Conservation (phyloP, 768 basidiomycete species). For the Gyrodon lividus region DNA sequence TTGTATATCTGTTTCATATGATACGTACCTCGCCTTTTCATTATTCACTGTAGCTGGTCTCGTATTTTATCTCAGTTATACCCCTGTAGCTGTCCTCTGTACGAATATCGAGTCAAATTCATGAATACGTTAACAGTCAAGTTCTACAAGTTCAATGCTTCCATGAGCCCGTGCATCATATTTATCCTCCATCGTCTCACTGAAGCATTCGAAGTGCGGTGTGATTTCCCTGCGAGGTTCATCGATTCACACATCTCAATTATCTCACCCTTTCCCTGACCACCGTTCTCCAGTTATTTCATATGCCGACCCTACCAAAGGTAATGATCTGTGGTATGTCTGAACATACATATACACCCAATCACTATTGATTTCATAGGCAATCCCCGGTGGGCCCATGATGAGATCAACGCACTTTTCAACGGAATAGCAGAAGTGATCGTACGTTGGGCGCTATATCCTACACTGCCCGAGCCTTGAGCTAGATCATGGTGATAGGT, state of each 20-base stretch:
- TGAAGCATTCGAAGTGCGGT: background rate
- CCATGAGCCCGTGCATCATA: background rate
- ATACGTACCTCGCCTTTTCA: background rate
- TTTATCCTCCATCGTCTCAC: background rate
- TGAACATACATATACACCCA: background rate
- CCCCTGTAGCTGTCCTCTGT: background rate
- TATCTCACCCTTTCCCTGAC: background rate
- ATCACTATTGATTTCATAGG: slow-evolving; percentile 36
- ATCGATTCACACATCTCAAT: background rate
- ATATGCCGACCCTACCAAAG: slow-evolving; percentile 17
- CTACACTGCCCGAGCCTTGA: background rate
- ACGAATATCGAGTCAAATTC: background rate
- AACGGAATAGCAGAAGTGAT: slow-evolving; percentile 69
- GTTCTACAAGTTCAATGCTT: too few relatives aligned
- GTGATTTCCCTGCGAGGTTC: background rate
- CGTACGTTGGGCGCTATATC: slow-evolving; percentile 46
- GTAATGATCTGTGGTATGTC: slow-evolving; percentile 32
- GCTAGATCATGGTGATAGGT: slow-evolving; percentile 4
- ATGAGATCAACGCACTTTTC: slow-evolving; percentile 63
- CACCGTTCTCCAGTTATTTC: too few relatives aligned
- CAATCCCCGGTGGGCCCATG: slow-evolving; percentile 72
- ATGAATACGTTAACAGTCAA: background rate
- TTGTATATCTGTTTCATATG: background rate
- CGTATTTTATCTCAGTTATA: background rate
- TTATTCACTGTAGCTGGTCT: background rate